A percentile compares a stretch with the other conserved stretches of the same genome.
Conservation (phyloP, 208 protist genomes). For the Leptomonas seymouri region DNA sequence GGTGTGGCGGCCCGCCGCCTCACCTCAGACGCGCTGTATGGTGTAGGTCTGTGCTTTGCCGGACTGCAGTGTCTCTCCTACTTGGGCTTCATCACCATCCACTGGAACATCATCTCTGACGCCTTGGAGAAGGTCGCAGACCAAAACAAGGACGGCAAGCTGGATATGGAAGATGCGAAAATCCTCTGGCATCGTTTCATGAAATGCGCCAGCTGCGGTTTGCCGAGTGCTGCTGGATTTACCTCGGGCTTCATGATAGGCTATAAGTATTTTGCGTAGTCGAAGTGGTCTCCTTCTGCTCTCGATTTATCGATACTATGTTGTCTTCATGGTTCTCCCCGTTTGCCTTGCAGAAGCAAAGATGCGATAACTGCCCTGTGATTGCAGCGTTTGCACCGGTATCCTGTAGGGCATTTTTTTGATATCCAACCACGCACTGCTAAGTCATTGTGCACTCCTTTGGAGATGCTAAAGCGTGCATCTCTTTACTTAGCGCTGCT, state of each 20-base stretch:
- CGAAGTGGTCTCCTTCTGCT: background rate
- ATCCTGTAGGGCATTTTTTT: no score
- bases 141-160: constrained; percentile 58
- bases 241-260: constrained; percentile 57
- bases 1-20: constrained; percentile 52
- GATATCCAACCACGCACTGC: no score
- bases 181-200: constrained; percentile 50
- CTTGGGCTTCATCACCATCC: constrained; percentile 64
- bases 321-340: background rate
- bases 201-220: constrained; percentile 37
- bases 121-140: constrained; percentile 44
- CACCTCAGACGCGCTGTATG: constrained; percentile 67
- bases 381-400: no score
- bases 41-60: constrained; percentile 52
- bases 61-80: constrained; percentile 61
- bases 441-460: no score
- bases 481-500: no score
- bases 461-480: no score
- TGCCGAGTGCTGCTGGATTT: constrained; percentile 62
- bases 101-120: constrained; percentile 58
- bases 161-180: constrained; percentile 52
- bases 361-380: background rate
- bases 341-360: constrained; percentile 2
- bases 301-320: background rate
- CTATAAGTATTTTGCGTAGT: constrained; percentile 50